phyloP scores from a whole-genome alignment of 306 rosid species.

The Cucumis hystrix region DNA sequence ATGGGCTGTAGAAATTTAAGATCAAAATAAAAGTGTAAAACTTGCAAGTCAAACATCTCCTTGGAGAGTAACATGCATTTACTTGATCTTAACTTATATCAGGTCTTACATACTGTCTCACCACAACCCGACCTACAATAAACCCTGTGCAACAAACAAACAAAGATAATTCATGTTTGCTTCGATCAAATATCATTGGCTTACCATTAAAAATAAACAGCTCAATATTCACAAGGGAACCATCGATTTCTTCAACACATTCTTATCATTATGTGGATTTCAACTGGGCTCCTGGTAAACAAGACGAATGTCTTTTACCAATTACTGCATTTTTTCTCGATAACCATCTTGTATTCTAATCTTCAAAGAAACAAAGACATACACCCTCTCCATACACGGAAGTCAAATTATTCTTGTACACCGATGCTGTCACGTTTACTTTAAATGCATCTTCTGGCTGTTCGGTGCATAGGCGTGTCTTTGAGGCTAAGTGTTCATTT shows the following conservation, averaged over 20 bases:
- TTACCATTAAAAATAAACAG: not conserved
- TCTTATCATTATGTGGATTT: not conserved
- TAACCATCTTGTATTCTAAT: not conserved
- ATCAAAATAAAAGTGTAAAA: not conserved
- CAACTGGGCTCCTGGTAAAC: not conserved
- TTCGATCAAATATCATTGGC: not conserved
- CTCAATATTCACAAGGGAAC: not conserved
- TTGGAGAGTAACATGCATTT: not conserved
- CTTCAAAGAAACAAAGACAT: not conserved
- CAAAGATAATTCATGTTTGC: not conserved
- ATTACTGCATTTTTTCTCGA: not conserved
- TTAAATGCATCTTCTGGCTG: no score
- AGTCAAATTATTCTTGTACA: not conserved
- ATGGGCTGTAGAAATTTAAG: not conserved
- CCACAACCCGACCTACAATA: not conserved
- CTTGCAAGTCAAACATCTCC: not conserved
- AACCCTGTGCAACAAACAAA: not conserved
- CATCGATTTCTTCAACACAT: not conserved
- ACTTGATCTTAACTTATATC: not conserved
- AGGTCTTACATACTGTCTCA: not conserved
- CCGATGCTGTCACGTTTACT: no score
- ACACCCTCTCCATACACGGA: not conserved
- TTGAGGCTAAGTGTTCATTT: no score
- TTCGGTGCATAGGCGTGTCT: no score
- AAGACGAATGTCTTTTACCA: not conserved